These are phyloP conservation scores for Calycina marina DNA, from an alignment of 2,329 filamentous ascomycete species.

Conservation along the genomic window DNA sequence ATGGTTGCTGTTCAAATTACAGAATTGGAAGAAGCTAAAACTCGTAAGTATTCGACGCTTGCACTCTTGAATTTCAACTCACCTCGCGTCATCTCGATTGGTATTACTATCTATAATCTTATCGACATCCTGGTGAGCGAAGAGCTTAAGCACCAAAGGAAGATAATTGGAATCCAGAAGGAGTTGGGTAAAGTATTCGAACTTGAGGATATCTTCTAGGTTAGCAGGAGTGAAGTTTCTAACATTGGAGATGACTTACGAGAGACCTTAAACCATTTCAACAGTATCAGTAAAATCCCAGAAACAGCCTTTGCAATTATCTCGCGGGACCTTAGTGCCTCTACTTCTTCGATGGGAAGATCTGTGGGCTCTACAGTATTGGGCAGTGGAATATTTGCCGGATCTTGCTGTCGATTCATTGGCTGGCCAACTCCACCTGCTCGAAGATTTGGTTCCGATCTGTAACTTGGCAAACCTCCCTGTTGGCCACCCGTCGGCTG, in stretches of 20 bases:
- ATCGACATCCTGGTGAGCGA: slow-evolving; percentile 88
- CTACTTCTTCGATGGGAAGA: slow-evolving; percentile 57
- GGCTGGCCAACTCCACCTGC: slow-evolving; percentile 11
- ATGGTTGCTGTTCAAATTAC: slow-evolving; percentile 50
- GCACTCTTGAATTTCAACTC: too few relatives aligned
- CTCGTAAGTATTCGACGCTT: too few relatives aligned
- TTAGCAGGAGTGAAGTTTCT: too few relatives aligned
- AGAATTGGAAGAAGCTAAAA: slow-evolving; percentile 77
- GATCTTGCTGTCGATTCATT: slow-evolving; percentile 18
- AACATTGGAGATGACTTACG: too few relatives aligned
- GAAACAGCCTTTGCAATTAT: slow-evolving; percentile 85
- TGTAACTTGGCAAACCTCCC: slow-evolving; percentile 13
- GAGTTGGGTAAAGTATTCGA: slow-evolving; percentile 88
- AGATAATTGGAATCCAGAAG: slow-evolving; percentile 92
- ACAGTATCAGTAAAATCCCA: slow-evolving; percentile 69
- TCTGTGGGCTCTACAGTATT: slow-evolving; percentile 25
- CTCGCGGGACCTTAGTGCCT: slow-evolving; percentile 68
- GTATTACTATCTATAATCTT: slow-evolving; percentile 75
- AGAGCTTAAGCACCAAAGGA: slow-evolving; percentile 80
- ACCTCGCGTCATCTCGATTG: slow-evolving; percentile 72
- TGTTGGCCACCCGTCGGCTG: slow-evolving; percentile 26
- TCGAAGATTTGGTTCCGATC: slow-evolving; percentile 17
- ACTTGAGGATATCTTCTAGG: slow-evolving; percentile 69
- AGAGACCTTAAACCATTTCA: slow-evolving; percentile 95
- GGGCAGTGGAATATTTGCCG: slow-evolving; percentile 16